Evolutionary conservation across 495 filamentous ascomycete genomes (phyloP).

Genomic region (Alectoria sarmentosa): DNA sequence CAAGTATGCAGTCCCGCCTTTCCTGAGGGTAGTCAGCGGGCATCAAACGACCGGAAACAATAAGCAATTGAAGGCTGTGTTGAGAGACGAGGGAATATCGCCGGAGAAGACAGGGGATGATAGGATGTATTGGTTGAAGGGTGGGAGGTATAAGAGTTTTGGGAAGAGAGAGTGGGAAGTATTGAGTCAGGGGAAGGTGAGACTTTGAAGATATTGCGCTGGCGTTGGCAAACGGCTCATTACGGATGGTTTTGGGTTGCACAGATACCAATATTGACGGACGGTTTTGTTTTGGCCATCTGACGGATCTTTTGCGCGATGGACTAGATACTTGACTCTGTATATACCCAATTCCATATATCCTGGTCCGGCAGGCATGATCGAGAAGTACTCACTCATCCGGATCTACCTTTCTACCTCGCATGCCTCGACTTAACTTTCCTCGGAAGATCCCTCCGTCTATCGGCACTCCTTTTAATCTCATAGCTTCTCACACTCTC

Average conservation of each 20-base stretch:
- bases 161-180: slow-evolving; percentile 57
- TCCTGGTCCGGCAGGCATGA: not conserved
- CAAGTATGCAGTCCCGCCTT: slow-evolving; percentile 69
- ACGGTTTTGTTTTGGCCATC: not conserved
- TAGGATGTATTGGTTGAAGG: slow-evolving; percentile 61
- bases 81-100: slow-evolving; percentile 70
- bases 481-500: slow-evolving; percentile 4
- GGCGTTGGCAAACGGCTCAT: not conserved
- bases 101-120: slow-evolving; percentile 49
- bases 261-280: slow-evolving; percentile 1
- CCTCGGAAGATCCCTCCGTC: not conserved
- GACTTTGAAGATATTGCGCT: slow-evolving; percentile 41
- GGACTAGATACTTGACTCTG: not conserved
- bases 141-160: slow-evolving; percentile 62
- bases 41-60: slow-evolving; percentile 73
- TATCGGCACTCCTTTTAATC: not conserved
- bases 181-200: slow-evolving; percentile 60
- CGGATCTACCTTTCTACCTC: not conserved
- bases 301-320: not conserved
- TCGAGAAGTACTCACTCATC: not conserved
- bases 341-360: not conserved
- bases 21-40: slow-evolving; percentile 57
- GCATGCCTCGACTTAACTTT: not conserved
- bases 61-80: slow-evolving; percentile 70
- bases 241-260: not conserved